phyloP scores from a whole-genome alignment of 306 rosid species.

The Glycine tomentella region DNA sequence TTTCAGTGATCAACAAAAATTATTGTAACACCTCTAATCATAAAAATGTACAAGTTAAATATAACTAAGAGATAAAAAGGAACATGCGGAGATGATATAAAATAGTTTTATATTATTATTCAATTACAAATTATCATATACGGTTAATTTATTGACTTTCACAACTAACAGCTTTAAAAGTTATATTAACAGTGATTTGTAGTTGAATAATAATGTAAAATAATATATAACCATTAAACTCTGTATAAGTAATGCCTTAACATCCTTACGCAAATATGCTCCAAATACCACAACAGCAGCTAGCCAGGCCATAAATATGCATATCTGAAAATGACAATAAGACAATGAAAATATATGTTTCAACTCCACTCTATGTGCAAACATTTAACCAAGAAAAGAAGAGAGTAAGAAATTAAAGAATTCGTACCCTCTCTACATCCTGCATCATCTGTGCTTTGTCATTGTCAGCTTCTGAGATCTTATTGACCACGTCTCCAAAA shows the following conservation, averaged over 20 bases:
- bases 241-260: not conserved
- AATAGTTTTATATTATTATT: no score
- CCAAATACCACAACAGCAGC: slow-evolving; percentile 79
- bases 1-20: slow-evolving; percentile 30
- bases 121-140: no score
- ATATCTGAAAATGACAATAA: slow-evolving; percentile 63
- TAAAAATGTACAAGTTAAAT: not conserved
- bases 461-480: slow-evolving; percentile 51
- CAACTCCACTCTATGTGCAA: not conserved
- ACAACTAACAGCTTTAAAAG: no score
- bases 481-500: slow-evolving; percentile 71
- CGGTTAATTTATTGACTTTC: no score
- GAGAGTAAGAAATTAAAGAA: not conserved
- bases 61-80: no score
- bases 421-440: slow-evolving; percentile 65
- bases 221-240: no score
- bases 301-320: slow-evolving; percentile 70
- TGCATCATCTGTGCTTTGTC: slow-evolving; percentile 57
- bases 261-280: slow-evolving; percentile 80
- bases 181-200: no score
- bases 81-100: no score
- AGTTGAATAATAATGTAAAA: no score
- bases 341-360: slow-evolving; percentile 3
- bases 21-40: slow-evolving; percentile 10
- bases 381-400: not conserved